These are phyloP conservation scores for Suillus subaureus DNA, from an alignment of 768 basidiomycete species.

Conservation along the genomic window DNA sequence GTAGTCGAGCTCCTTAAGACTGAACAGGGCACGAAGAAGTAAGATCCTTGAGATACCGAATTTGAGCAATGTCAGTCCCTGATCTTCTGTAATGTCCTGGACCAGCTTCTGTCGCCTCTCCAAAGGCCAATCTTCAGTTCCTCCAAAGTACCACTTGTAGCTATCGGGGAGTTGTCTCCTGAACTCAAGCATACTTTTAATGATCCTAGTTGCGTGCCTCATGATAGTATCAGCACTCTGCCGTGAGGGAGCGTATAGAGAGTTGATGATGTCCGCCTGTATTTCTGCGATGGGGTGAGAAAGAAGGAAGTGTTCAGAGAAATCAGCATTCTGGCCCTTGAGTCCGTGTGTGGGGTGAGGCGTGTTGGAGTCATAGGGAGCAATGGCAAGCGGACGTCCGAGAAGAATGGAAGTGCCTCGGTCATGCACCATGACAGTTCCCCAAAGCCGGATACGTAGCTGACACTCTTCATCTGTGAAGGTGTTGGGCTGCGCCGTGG, in stretches of 20 bases:
- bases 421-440: slow-evolving; percentile 83
- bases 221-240: slow-evolving; percentile 71
- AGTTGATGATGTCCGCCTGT: slow-evolving; percentile 88
- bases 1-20: slow-evolving; percentile 70
- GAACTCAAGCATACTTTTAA: slow-evolving; percentile 75
- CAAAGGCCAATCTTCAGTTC: slow-evolving; percentile 72
- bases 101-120: slow-evolving; percentile 70
- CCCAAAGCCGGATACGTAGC: slow-evolving; percentile 82
- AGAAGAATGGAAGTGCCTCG: slow-evolving; percentile 87
- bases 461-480: slow-evolving; percentile 81
- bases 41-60: slow-evolving; percentile 81
- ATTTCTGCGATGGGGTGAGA: slow-evolving; percentile 80
- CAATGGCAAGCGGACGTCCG: slow-evolving; percentile 81
- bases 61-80: slow-evolving; percentile 82
- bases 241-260: slow-evolving; percentile 76
- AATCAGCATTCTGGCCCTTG: slow-evolving; percentile 41
- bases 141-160: slow-evolving; percentile 77
- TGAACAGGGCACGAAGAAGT: slow-evolving; percentile 78
- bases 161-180: slow-evolving; percentile 66
- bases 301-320: slow-evolving; percentile 79
- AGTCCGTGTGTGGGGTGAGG: slow-evolving; percentile 60
- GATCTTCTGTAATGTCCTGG: slow-evolving; percentile 74
- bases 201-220: slow-evolving; percentile 77
- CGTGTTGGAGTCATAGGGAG: slow-evolving; percentile 83
- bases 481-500: slow-evolving; percentile 56